Base-by-base conservation (phyloP, 2,329 filamentous ascomycete species). In the Sarocladiaceae sp. region DNA sequence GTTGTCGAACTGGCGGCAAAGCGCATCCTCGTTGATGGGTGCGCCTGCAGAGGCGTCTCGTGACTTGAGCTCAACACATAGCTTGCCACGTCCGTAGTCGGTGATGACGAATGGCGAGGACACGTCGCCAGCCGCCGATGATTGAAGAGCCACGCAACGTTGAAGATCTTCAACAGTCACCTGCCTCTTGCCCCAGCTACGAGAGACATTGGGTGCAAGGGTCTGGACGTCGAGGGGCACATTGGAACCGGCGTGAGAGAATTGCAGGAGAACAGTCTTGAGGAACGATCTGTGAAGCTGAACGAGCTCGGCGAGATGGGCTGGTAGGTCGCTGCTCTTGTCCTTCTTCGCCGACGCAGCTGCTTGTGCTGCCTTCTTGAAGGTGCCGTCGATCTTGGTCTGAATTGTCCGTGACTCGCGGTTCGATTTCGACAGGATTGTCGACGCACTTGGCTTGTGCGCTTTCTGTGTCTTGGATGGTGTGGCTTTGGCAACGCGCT, bases 161-260 rank as follows among this genome's bases (percentile, higher is more conserved):
- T 82, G 82, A 46, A 91, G 72, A 60, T 92, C 87, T 36, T 83
- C 79, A 0, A 79, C 69, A 0, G 75, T 79, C 15, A 90, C 85
- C 53, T 76, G 76, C 28, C 86, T 78, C 69, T 87, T 90, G 54
- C 86, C 85, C 87, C 87, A 92, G 33, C 84, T 73, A 57, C 82
- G 78, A 12, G 86, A 80, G 36, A 89, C 74, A 53, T 83, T 77
- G 10, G 82, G 82, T 29, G 79, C 75, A 31, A 91, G 73, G 26
- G 75, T 71, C 31, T 76, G 73, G 40, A 90, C 66, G 60, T 90
- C 85, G 22, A 84, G 79, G 0, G 88, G 84, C 0, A 80, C 74
- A 44, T 76, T 72, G 26, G 72, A 70, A 54, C 85, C 84, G 64
- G 86, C 82, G 67, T 92, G 87, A 1, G 84, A 84, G 55, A 83